Base-by-base conservation (phyloP, 805 yeast genomes). In the Candida golubevii region DNA sequence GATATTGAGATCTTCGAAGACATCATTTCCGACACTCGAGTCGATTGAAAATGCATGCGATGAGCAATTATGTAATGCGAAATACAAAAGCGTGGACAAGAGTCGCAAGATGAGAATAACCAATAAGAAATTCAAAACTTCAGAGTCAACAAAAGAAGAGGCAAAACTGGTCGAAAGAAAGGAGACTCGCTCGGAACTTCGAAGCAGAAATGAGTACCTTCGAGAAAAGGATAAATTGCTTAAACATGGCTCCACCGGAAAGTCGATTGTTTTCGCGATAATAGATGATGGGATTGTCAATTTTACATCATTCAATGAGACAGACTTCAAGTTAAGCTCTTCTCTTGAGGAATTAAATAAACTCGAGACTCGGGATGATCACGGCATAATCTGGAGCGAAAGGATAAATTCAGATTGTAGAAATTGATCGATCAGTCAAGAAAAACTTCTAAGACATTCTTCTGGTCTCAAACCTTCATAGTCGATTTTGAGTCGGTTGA, bases 261-360 rank as follows among this genome's bases (percentile, higher is more conserved):
- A 80, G 15, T 71, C 69, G 26, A 65, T 83, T 6, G 62, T 87
- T 3, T 49, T 81, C n/a, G 96, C 95, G 0, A 68, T 83, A 1
- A 78, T 88, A 6, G 93, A 86, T 58, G 72, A 78, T 53, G 96
- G 96, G 0, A 71, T 87, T 6, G 74, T 87, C 13, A 85, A 82
- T 56, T 87, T 84, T 55, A 68, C 79, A n/a, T 68, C 67, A 36
- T 53, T 82, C 14, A 59, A 76, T 6, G 78, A 76, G 49, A 72
- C 77, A 7, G 77, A 75, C 49, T 81, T 82, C 63, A 65, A 65
- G 3, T 49, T 65, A 37, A 41, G 47, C 12, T 45, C 44, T 10
- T 26, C 23, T 4, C 15, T 36, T 3, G 39, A 45, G 8, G 47
- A 38, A 8, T 46, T 53, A 39, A 31, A 49, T 32, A 33, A 28